phyloP scores from a whole-genome alignment of 140 eudicot genomes.

The Stevia rebaudiana region DNA sequence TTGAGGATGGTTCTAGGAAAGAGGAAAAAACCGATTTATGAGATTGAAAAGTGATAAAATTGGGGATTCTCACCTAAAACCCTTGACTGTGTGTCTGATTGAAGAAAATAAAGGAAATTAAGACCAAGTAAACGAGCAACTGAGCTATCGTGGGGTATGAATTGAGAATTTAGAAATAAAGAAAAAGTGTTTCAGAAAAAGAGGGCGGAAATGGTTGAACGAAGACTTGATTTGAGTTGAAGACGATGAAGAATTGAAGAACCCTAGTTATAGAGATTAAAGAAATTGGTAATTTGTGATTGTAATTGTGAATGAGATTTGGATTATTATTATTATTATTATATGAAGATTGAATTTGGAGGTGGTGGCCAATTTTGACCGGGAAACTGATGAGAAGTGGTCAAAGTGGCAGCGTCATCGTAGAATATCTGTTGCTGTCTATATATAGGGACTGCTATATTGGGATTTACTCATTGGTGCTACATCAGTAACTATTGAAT shows the following conservation, averaged over 20 bases:
- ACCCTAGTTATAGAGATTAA: neutral
- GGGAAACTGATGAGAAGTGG: constrained; percentile 21
- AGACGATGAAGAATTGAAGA: neutral
- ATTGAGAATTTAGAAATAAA: neutral
- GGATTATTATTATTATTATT: neutral
- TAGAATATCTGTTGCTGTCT: constrained; percentile 25
- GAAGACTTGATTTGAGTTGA: constrained; percentile 14
- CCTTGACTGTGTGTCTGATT: constrained; percentile 32
- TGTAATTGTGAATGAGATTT: constrained; percentile 13
- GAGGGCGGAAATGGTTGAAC: constrained; percentile 30
- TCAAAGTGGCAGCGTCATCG: constrained; percentile 32
- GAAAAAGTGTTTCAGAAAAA: constrained; percentile 24
- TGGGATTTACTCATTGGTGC: too few species aligned
- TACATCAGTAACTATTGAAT: too few species aligned
- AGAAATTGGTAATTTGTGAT: constrained; percentile 14
- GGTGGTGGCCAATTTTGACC: constrained; percentile 31
- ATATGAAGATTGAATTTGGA: neutral
- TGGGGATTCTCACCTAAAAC: constrained; percentile 39
- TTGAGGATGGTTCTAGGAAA: constrained; percentile 36
- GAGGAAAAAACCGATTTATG: constrained; percentile 7
- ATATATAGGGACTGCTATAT: constrained; percentile 14
- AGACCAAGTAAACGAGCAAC: constrained; percentile 34
- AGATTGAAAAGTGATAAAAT: neutral
- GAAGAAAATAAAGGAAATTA: neutral
- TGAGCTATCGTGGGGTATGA: constrained; percentile 20